Evolutionary conservation across 495 filamentous ascomycete genomes (phyloP).

Genomic region (Penicillium soppii): DNA sequence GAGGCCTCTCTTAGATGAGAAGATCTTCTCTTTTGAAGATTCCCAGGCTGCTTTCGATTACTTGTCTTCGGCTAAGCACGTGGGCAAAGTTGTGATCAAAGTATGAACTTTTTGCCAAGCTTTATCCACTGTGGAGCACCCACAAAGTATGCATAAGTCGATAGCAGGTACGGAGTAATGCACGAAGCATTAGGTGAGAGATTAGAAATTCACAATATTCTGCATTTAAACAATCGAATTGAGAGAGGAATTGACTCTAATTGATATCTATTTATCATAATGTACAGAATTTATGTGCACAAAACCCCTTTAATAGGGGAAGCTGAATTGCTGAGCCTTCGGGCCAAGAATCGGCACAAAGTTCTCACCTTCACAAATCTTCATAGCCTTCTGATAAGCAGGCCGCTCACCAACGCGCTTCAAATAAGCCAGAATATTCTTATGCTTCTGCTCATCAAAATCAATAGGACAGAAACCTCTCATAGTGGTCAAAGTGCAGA

Average conservation of each 20-base stretch:
- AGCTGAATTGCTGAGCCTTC: conserved; percentile 11
- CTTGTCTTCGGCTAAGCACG: no score
- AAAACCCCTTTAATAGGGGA: background rate
- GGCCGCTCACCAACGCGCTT: conserved; percentile 23
- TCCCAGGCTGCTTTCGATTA: background rate
- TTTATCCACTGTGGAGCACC: background rate
- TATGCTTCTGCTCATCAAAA: conserved; percentile 24
- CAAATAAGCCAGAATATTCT: conserved; percentile 25
- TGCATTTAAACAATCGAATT: no score
- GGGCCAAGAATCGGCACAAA: conserved; percentile 20
- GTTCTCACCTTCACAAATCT: conserved; percentile 34
- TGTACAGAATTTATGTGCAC: background rate
- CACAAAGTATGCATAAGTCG: background rate
- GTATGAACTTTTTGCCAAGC: no score
- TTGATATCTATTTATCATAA: no score
- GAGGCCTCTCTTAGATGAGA: no score
- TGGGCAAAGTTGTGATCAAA: no score
- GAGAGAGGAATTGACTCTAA: no score
- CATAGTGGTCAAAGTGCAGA: conserved; percentile 56
- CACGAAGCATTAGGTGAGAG: background rate
- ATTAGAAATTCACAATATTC: background rate
- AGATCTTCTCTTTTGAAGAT: background rate
- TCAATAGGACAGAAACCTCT: conserved; percentile 46
- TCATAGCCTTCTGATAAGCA: conserved; percentile 30
- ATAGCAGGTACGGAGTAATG: background rate